Evolutionary conservation across 208 protist genomes (phyloP), one percentile per base, ranked within the genome.

Genomic region (Trypanosoma boissoni): DNA sequence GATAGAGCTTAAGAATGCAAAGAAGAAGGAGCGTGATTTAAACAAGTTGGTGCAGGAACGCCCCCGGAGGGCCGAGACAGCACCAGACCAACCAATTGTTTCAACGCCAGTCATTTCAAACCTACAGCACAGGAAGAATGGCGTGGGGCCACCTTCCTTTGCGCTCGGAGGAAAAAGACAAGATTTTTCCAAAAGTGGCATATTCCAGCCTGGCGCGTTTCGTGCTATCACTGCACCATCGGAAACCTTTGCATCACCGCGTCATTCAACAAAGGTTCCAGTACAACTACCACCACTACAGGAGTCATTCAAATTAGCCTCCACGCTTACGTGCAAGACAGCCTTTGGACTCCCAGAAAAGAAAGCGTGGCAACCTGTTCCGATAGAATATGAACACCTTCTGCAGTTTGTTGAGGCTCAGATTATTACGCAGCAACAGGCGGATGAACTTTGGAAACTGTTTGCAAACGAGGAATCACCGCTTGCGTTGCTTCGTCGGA

Each of bases 401-500:
- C 53, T 76, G 14, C 78, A 91, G 51, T 94, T 94, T 62, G 78
- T 80, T 0, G 68, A 86, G 51, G 83, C 83, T 20, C 74, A 90
- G 43, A 87, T 94, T 32, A 91, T 94, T 45, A 92, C 88, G 2
- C 51, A 73, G 18, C 43, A 43, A 23, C 84, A 94, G 57, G 81
- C 88, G 16, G 74, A 88, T 68, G 63, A 49, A 14, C 63, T 94
- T 42, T 94, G 88, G 85, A 34, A 75, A 34, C 86, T 94, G 27
- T 90, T 91, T 69, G 54, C 52, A 45, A 66, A 66, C 34, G 66
- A 41, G 12, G 49, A 48, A 9, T 58, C 64, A 7, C 64, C 64
- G 45, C 55, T 69, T 23, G 37, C 54, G 3, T 48, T 69, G 2
- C 24, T 69, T 14, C 52, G 39, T 39, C 43, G 57, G 14, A 49